A percentile compares a stretch with the other conserved stretches of the same genome.
These are phyloP conservation scores for Candida methanosorbosa DNA, from an alignment of 805 yeast species.

Conservation along the genomic window DNA sequence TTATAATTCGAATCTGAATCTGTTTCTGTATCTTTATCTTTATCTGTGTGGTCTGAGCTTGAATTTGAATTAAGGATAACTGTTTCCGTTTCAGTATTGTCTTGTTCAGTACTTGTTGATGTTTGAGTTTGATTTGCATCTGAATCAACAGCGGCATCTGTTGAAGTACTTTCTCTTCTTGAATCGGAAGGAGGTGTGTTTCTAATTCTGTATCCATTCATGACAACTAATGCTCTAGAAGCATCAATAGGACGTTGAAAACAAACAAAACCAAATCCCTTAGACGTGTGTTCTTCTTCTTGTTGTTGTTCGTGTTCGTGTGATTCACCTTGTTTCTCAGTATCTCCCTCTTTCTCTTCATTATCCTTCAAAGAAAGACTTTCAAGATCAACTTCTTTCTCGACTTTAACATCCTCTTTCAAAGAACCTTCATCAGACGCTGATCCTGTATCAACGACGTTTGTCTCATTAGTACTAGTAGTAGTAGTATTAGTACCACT, in stretches of 20 bases:
- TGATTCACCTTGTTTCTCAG: not conserved
- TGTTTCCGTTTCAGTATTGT: not conserved
- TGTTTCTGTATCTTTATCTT: not conserved
- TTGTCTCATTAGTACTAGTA: not conserved
- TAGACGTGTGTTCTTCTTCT: constrained; percentile 31
- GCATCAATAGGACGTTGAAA: constrained; percentile 61
- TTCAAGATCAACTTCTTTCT: not conserved
- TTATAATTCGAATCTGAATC: constrained; percentile 4
- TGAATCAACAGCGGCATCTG: not conserved
- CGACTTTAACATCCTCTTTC: not conserved
- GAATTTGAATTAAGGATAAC: too few relatives aligned
- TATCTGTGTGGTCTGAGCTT: not conserved
- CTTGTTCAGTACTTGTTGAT: not conserved
- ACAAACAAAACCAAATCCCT: constrained; percentile 80
- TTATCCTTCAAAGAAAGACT: too few relatives aligned
- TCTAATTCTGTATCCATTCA: constrained; percentile 41
- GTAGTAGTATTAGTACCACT: constrained; percentile 2
- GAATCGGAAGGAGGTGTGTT: not conserved
- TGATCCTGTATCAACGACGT: not conserved
- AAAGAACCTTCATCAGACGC: constrained; percentile 1
- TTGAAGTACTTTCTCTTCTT: not conserved
- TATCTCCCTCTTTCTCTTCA: constrained; percentile 3
- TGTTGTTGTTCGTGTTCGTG: too few relatives aligned
- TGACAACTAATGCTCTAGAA: constrained; percentile 56
- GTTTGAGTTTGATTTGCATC: not conserved